Evolutionary conservation across 352 stramenopile species (phyloP).

Genomic region (Elongisporangium senticosum): DNA sequence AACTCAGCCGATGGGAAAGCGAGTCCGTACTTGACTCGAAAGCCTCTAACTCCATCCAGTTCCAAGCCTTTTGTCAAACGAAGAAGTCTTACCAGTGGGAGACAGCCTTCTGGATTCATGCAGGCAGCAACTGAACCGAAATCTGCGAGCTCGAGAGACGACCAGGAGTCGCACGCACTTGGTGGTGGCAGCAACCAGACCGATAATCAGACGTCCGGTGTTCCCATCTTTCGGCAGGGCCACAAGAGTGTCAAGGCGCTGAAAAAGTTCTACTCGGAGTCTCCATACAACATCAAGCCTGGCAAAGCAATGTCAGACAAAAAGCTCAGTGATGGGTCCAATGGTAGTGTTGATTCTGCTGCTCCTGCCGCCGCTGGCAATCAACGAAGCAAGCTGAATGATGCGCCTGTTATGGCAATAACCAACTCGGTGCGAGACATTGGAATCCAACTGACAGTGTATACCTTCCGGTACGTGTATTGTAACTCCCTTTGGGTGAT

Average conservation of each 20-base stretch:
- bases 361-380: not conserved
- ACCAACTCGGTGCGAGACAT: constrained; percentile 57
- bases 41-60: constrained; percentile 18
- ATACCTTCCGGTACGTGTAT: constrained; percentile 46
- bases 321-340: constrained; percentile 2
- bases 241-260: constrained; percentile 61
- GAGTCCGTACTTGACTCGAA: constrained; percentile 19
- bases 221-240: constrained; percentile 53
- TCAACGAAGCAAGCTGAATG: constrained; percentile 2
- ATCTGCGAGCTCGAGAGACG: too few relatives aligned
- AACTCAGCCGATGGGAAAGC: constrained; percentile 19
- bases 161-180: not conserved
- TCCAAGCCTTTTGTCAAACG: constrained; percentile 3
- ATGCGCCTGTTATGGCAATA: constrained; percentile 10
- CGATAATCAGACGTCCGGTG: constrained; percentile 2
- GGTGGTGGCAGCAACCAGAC: constrained; percentile 12
- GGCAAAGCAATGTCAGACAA: constrained; percentile 14
- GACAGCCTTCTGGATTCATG: constrained; percentile 10
- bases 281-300: constrained; percentile 41
- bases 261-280: constrained; percentile 52
- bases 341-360: not conserved
- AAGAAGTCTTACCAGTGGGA: not conserved
- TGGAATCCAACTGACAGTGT: constrained; percentile 52
- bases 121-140: constrained; percentile 3
- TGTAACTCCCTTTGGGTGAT: not conserved